Percentiles rank a stretch among this genome's conserved stretches.
Conservation (phyloP, 495 filamentous ascomycete genomes). For the Neurospora terricola region DNA sequence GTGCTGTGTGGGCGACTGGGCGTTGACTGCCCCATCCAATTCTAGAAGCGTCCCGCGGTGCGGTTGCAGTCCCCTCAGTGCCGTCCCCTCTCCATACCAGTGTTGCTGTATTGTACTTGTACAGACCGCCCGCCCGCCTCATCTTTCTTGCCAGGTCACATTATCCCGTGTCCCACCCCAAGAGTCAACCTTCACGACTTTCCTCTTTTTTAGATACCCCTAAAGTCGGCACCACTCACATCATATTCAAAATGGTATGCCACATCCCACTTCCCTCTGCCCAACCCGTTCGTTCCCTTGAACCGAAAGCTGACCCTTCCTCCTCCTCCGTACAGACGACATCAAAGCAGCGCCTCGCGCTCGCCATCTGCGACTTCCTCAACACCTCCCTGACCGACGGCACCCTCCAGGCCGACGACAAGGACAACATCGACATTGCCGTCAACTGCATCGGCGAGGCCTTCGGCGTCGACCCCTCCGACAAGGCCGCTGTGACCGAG, state of each 20-base stretch:
- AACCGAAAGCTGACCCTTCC: not conserved
- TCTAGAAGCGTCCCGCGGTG: not conserved
- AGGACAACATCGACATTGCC: conserved; percentile 86
- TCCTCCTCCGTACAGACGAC: conserved; percentile 31
- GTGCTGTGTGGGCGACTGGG: not conserved
- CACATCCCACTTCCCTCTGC: not conserved
- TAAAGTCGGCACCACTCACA: not conserved
- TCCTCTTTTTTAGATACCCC: not conserved
- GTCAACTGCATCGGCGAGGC: conserved; percentile 85
- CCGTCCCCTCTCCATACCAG: not conserved
- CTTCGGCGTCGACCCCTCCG: conserved; percentile 83
- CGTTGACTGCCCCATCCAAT: not conserved
- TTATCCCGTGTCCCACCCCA: not conserved
- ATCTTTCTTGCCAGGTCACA: not conserved
- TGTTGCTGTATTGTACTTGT: not conserved
- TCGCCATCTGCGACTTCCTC: conserved; percentile 95
- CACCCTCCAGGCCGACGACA: conserved; percentile 74
- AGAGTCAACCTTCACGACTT: not conserved
- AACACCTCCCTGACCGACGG: conserved; percentile 76
- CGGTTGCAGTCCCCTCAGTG: not conserved
- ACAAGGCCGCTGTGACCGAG: conserved; percentile 60
- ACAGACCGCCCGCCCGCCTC: not conserved
- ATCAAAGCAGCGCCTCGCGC: conserved; percentile 90
- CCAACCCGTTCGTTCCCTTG: not conserved
- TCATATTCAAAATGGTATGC: not conserved